Evolutionary conservation across 495 filamentous ascomycete genomes (phyloP).

Genomic region (Xanthoparmelia taractica): DNA sequence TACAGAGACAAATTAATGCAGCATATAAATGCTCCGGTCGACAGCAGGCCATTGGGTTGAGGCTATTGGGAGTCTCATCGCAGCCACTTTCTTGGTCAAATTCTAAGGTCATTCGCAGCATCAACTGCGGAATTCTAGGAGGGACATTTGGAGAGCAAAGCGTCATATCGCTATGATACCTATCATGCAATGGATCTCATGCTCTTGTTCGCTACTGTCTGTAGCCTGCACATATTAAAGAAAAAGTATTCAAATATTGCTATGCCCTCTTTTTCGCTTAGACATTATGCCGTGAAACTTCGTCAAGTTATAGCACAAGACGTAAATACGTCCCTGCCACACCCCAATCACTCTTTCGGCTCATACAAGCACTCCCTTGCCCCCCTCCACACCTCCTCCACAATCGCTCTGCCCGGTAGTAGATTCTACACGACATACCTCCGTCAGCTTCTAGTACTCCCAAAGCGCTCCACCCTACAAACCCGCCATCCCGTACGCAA

Average conservation of each 20-base stretch:
- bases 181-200: slow-evolving; percentile 5
- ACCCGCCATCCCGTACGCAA: not conserved
- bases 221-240: not conserved
- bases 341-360: slow-evolving; percentile 38
- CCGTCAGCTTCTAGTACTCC: slow-evolving; percentile 16
- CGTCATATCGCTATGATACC: slow-evolving; percentile 14
- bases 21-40: not conserved
- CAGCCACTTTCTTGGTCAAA: not conserved
- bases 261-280: not conserved
- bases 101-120: not conserved
- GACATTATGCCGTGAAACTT: not conserved
- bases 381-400: slow-evolving; percentile 84
- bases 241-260: not conserved
- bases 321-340: not conserved
- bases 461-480: not conserved
- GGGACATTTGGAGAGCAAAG: slow-evolving; percentile 1
- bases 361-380: slow-evolving; percentile 70
- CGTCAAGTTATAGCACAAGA: not conserved
- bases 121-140: not conserved
- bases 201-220: not conserved
- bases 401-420: slow-evolving; percentile 57
- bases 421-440: slow-evolving; percentile 40
- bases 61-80: not conserved
- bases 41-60: not conserved
- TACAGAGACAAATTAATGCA: not conserved